phyloP scores from a whole-genome alignment of 2,329 filamentous ascomycete species.

The Chlorencoelia australis region DNA sequence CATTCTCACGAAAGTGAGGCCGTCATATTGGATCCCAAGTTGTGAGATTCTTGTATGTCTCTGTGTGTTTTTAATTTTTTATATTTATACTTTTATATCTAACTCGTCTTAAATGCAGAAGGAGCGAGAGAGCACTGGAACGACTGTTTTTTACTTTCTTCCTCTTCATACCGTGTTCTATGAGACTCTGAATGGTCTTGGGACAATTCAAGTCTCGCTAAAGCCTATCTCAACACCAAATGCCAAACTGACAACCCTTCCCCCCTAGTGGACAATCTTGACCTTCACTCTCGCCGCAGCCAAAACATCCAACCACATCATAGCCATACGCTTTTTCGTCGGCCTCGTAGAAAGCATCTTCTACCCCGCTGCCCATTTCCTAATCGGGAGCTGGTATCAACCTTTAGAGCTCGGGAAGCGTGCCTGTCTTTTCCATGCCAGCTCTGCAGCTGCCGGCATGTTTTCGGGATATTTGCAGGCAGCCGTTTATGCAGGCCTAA shows the following conservation, averaged over 20 bases:
- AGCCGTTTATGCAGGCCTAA: constrained; percentile 31
- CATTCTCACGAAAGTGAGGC: constrained; percentile 32
- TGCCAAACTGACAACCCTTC: too few species aligned
- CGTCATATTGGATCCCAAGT: constrained; percentile 34
- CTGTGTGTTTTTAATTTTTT: too few species aligned
- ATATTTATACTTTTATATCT: too few species aligned
- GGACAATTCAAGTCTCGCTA: too few species aligned
- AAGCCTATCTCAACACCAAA: too few species aligned
- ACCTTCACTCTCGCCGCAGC: constrained; percentile 31
- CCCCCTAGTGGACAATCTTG: constrained; percentile 27
- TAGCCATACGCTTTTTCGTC: constrained; percentile 30
- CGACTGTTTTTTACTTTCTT: too few species aligned
- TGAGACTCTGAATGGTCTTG: too few species aligned
- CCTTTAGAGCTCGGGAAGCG: constrained; percentile 34
- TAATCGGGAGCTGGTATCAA: constrained; percentile 36
- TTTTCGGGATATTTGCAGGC: constrained; percentile 36
- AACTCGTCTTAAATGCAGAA: too few species aligned
- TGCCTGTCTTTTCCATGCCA: constrained; percentile 33
- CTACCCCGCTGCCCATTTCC: constrained; percentile 21
- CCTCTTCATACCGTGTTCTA: too few species aligned
- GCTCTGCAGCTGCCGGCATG: constrained; percentile 31
- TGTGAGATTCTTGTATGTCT: too few species aligned
- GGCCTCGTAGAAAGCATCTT: constrained; percentile 38
- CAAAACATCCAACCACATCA: constrained; percentile 25
- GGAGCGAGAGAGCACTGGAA: too few species aligned